phyloP scores from a whole-genome alignment of 1,284 basidiomycete genomes.

The Somion occarium region DNA sequence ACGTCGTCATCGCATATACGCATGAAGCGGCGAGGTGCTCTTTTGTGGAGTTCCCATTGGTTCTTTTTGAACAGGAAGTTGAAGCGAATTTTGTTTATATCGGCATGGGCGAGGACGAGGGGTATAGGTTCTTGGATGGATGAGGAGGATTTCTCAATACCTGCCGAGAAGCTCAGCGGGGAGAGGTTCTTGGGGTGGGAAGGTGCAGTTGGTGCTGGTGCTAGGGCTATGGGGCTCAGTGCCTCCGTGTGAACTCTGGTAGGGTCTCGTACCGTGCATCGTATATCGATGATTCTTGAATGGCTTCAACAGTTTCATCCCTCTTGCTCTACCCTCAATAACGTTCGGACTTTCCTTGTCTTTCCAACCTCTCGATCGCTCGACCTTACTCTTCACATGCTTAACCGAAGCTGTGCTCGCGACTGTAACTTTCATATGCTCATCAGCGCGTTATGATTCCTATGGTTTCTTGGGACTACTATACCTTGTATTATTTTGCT shows the following conservation, averaged over 20 bases:
- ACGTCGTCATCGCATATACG: conserved; percentile 19
- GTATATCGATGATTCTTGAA: not conserved
- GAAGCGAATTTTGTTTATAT: conserved; percentile 92
- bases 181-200: conserved; percentile 77
- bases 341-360: not conserved
- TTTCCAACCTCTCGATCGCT: not conserved
- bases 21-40: conserved; percentile 55
- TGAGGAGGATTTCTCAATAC: conserved; percentile 30
- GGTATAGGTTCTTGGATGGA: conserved; percentile 54
- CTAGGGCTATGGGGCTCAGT: conserved; percentile 63
- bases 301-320: not conserved
- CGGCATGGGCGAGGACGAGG: conserved; percentile 86
- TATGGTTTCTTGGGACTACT: not conserved
- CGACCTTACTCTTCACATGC: not conserved
- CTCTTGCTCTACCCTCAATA: not conserved
- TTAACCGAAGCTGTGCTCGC: not conserved
- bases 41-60: conserved; percentile 96
- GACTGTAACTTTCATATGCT: not conserved
- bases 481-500: not conserved
- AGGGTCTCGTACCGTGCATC: not conserved
- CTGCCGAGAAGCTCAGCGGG: conserved; percentile 27
- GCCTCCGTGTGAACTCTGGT: conserved; percentile 11
- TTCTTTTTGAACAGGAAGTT: conserved; percentile 94
- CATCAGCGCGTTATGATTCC: not conserved
- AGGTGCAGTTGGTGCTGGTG: conserved; percentile 68